phyloP scores from a whole-genome alignment of 306 rosid species.

The Casuarina glauca region DNA sequence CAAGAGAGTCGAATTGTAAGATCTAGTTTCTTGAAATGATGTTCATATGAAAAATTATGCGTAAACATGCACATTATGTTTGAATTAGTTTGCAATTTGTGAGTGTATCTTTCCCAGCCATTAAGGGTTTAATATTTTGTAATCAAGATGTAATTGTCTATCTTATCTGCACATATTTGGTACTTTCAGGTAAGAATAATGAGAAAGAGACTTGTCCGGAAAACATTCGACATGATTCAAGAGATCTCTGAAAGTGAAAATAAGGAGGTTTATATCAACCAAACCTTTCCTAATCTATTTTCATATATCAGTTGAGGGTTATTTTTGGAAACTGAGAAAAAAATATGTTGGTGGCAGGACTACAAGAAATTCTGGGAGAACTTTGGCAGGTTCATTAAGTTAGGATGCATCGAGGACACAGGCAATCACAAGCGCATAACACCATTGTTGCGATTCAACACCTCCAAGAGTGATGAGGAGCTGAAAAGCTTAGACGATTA shows the following conservation, averaged over 20 bases:
- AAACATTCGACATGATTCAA: conserved; percentile 97
- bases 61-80: not conserved
- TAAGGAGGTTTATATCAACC: conserved; percentile 64
- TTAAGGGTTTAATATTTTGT: not conserved
- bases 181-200: conserved; percentile 87
- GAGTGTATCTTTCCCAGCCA: not conserved
- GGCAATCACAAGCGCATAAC: conserved; percentile 98
- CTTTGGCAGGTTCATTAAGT: conserved; percentile 89
- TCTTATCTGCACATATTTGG: not conserved
- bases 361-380: conserved; percentile 99
- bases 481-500: conserved; percentile 88
- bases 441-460: conserved; percentile 82
- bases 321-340: conserved; percentile 12
- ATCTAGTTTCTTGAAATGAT: not conserved
- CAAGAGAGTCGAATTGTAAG: conserved; percentile 99
- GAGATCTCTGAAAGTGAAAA: conserved; percentile 85
- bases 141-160: not conserved
- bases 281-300: not conserved
- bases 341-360: conserved; percentile 53
- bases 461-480: conserved; percentile 92
- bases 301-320: conserved; percentile 19
- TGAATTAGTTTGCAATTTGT: conserved; percentile 2
- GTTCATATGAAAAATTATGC: not conserved
- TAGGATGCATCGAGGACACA: conserved; percentile 88
- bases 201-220: conserved; percentile 97